Conservation (phyloP, 768 basidiomycete genomes). For the Podaxis sp. region DNA sequence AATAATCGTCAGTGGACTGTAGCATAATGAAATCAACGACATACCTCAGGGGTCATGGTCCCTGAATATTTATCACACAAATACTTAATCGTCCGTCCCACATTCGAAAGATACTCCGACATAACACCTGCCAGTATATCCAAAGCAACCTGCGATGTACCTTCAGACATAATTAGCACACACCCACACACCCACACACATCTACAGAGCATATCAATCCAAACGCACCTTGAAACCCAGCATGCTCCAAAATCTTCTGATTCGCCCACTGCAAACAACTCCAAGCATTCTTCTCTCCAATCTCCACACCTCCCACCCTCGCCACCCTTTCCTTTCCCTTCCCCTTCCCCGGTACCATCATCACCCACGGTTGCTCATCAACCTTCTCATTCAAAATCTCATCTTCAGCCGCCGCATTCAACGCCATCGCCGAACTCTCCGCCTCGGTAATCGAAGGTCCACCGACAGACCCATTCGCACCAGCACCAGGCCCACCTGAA, state of each 20-base stretch:
- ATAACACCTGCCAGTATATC: slow-evolving; percentile 76
- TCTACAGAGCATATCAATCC: not conserved
- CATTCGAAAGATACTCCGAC: slow-evolving; percentile 77
- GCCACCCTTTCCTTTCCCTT: slow-evolving; percentile 14
- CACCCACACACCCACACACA: not conserved
- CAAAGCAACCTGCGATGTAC: slow-evolving; percentile 69
- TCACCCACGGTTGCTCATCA: slow-evolving; percentile 61
- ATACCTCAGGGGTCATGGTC: slow-evolving; percentile 82
- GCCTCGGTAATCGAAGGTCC: slow-evolving; percentile 15
- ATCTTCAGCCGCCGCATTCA: slow-evolving; percentile 25
- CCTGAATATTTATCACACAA: slow-evolving; percentile 75
- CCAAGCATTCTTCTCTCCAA: slow-evolving; percentile 55
- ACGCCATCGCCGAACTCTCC: slow-evolving; percentile 15
- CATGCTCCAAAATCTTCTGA: slow-evolving; percentile 79
- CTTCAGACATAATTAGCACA: slow-evolving; percentile 28
- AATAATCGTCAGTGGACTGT: not conserved
- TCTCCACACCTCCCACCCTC: slow-evolving; percentile 35
- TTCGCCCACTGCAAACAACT: slow-evolving; percentile 72
- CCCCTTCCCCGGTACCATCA: slow-evolving; percentile 19
- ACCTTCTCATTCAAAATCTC: slow-evolving; percentile 40
- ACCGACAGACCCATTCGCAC: slow-evolving; percentile 13
- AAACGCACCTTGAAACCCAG: slow-evolving; percentile 82
- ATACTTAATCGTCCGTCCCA: slow-evolving; percentile 82
- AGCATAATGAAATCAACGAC: not conserved
- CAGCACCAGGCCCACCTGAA: slow-evolving; percentile 13